Evolutionary conservation across 2,329 filamentous ascomycete species (phyloP).

Genomic region (Cladosporium colombiae): DNA sequence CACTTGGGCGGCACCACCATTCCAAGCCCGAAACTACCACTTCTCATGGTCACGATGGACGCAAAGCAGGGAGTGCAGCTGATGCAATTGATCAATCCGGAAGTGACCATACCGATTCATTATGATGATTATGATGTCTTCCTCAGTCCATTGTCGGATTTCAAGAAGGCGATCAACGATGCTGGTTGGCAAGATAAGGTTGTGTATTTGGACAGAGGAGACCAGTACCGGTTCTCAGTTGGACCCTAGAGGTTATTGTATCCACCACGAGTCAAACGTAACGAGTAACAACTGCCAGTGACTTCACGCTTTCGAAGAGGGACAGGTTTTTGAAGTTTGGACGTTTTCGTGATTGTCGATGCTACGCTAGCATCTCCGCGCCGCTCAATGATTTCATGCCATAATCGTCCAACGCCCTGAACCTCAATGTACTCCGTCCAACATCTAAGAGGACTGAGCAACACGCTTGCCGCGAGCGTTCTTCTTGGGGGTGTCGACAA

Average conservation of each 20-base stretch:
- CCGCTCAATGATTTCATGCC: constrained; percentile 17
- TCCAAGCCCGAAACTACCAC: constrained; percentile 57
- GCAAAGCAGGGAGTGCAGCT: constrained; percentile 62
- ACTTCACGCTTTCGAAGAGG: neutral
- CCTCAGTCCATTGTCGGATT: constrained; percentile 59
- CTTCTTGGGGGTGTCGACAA: constrained; percentile 63
- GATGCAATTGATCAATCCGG: constrained; percentile 60
- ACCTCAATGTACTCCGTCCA: constrained; percentile 11
- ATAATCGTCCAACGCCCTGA: constrained; percentile 18
- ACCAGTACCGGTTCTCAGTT: constrained; percentile 59
- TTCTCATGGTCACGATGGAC: constrained; percentile 71
- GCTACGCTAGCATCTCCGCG: constrained; percentile 20
- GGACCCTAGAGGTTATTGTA: neutral
- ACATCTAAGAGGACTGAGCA: constrained; percentile 32
- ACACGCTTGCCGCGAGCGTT: constrained; percentile 59
- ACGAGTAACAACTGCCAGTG: neutral
- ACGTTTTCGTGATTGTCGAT: constrained; percentile 20
- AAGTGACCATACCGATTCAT: constrained; percentile 65
- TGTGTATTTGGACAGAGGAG: constrained; percentile 61
- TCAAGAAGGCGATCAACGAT: constrained; percentile 57
- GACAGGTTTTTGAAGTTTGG: constrained; percentile 11
- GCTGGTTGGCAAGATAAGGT: constrained; percentile 56
- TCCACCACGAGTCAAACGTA: neutral
- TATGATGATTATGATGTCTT: constrained; percentile 67
- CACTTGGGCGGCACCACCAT: constrained; percentile 68